Conservation (phyloP, 176 grass and related monocot genomes). For the Elymus sibiricus region DNA sequence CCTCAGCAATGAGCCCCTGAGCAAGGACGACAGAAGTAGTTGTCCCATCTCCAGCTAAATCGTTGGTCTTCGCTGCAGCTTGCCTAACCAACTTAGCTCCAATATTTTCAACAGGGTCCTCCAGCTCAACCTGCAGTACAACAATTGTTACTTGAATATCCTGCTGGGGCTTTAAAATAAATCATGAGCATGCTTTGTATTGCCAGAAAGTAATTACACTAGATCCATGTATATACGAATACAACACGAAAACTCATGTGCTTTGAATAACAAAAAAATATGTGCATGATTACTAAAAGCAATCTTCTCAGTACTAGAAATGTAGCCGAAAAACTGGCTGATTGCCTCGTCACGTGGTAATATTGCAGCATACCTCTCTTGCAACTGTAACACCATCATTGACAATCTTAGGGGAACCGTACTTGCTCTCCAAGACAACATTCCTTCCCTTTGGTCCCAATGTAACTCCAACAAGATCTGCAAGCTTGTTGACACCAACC, state of each 20-base stretch:
- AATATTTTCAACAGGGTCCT: constrained; percentile 96
- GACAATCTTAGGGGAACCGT: constrained; percentile 90
- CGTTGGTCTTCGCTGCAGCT: constrained; percentile 96
- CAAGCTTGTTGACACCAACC: constrained; percentile 87
- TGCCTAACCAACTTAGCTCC: constrained; percentile 96
- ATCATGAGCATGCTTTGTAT: constrained; percentile 4
- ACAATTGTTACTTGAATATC: neutral
- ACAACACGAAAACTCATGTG: neutral
- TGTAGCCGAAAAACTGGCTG: neutral
- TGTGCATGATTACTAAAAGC: neutral
- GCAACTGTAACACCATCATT: constrained; percentile 76
- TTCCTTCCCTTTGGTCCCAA: constrained; percentile 95
- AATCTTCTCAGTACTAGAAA: neutral
- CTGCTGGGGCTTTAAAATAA: neutral
- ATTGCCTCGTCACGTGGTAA: neutral
- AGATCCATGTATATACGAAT: neutral
- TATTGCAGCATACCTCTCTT: constrained; percentile 39
- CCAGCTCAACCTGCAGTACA: constrained; percentile 75
- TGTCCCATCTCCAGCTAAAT: constrained; percentile 90
- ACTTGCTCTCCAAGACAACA: constrained; percentile 94
- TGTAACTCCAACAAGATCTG: constrained; percentile 88
- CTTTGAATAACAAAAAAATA: too few relatives aligned
- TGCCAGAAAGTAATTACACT: neutral
- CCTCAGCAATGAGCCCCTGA: constrained; percentile 93
- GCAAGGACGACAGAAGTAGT: constrained; percentile 99